A percentile compares a stretch with the other conserved stretches of the same genome.
Conservation (phyloP, 331 rosid genomes). For the Pyrus hybrid region DNA sequence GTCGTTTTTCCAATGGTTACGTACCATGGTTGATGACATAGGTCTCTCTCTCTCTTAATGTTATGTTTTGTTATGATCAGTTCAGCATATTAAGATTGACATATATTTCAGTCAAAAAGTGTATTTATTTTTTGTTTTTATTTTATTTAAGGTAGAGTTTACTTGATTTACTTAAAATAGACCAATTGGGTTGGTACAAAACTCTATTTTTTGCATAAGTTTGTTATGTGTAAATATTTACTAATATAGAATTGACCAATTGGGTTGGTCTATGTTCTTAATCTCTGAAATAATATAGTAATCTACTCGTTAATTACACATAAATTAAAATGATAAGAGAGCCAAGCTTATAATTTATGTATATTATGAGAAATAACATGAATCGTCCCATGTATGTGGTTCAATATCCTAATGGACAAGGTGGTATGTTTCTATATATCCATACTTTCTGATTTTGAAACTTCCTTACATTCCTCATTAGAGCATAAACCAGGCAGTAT, state of each 20-base stretch:
- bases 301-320: neutral
- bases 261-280: neutral
- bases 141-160: neutral
- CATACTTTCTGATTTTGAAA: too few relatives aligned
- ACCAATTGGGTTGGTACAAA: neutral
- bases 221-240: neutral
- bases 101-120: neutral
- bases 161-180: neutral
- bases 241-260: too few relatives aligned
- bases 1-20: constrained; percentile 89
- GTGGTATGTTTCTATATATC: too few relatives aligned
- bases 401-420: too few relatives aligned
- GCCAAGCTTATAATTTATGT: neutral
- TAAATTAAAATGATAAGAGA: neutral
- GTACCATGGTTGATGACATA: constrained; percentile 80
- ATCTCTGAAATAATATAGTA: neutral
- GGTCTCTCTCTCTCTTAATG: constrained; percentile 13
- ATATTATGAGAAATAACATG: neutral
- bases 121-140: too few relatives aligned
- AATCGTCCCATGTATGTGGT: too few relatives aligned
- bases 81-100: neutral
- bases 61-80: neutral
- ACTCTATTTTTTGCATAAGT: neutral
- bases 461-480: neutral
- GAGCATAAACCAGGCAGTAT: neutral